These are phyloP conservation scores for Teunomyces panamensis DNA, from an alignment of 805 yeast genomes.

Conservation along the genomic window DNA sequence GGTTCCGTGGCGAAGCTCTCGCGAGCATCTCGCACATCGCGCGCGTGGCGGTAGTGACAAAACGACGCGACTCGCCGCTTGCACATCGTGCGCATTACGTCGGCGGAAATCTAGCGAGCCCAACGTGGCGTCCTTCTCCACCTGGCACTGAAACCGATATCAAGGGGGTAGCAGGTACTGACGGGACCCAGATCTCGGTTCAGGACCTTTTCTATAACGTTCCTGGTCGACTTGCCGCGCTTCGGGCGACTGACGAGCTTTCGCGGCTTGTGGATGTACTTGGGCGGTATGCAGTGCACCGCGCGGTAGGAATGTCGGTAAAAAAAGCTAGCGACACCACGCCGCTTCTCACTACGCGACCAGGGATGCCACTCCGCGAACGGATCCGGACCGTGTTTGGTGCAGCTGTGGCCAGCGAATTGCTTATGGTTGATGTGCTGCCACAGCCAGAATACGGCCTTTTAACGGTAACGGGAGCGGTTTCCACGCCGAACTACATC, in stretches of 20 bases:
- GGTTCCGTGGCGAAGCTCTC: slow-evolving; percentile 95
- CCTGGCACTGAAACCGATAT: slow-evolving; percentile 42
- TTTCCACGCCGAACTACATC: slow-evolving; percentile 69
- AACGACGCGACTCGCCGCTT: slow-evolving; percentile 53
- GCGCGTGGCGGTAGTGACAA: slow-evolving; percentile 75
- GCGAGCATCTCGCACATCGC: slow-evolving; percentile 93
- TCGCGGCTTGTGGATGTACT: slow-evolving; percentile 75
- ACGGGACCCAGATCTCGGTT: slow-evolving; percentile 80
- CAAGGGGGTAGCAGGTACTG: slow-evolving; percentile 77
- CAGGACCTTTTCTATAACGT: slow-evolving; percentile 89
- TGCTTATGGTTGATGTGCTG: slow-evolving; percentile 47
- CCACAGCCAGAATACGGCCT: slow-evolving; percentile 43
- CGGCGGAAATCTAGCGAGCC: slow-evolving; percentile 59
- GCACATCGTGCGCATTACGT: slow-evolving; percentile 72
- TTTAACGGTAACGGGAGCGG: slow-evolving; percentile 49
- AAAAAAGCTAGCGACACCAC: slow-evolving; percentile 77
- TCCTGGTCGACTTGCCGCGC: slow-evolving; percentile 70
- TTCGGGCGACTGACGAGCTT: slow-evolving; percentile 72
- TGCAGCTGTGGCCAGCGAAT: slow-evolving; percentile 58
- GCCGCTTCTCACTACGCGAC: slow-evolving; percentile 59
- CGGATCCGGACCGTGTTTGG: slow-evolving; percentile 77
- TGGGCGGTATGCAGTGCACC: slow-evolving; percentile 79
- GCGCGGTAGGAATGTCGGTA: slow-evolving; percentile 71
- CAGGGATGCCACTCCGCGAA: slow-evolving; percentile 51
- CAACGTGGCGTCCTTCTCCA: slow-evolving; percentile 31